Evolutionary conservation across 805 yeast species (phyloP).

Genomic region (Cyberlindnera maclurae): DNA sequence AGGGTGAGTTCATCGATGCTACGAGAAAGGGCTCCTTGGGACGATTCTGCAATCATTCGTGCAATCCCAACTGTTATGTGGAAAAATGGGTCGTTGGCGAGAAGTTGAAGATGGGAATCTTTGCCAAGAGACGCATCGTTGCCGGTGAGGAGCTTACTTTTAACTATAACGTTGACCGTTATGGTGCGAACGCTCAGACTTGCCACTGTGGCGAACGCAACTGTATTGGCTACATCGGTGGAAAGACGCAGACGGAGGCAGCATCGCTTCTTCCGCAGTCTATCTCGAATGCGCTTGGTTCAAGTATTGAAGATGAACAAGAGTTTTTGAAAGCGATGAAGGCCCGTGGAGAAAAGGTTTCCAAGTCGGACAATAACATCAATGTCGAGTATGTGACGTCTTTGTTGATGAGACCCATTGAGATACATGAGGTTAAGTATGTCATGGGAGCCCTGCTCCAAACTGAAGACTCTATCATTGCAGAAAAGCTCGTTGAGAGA

Average conservation of each 20-base stretch:
- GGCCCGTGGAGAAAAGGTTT: slow-evolving; percentile 34
- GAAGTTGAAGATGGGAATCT: slow-evolving; percentile 88
- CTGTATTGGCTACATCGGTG: slow-evolving; percentile 92
- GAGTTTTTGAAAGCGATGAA: slow-evolving; percentile 62
- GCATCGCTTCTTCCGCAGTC: slow-evolving; percentile 78
- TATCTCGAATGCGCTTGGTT: slow-evolving; percentile 80
- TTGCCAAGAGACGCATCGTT: slow-evolving; percentile 66
- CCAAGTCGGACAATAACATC: slow-evolving; percentile 49
- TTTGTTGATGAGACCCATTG: slow-evolving; percentile 45
- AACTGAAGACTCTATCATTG: slow-evolving; percentile 59
- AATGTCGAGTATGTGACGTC: slow-evolving; percentile 60
- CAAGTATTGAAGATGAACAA: slow-evolving; percentile 58
- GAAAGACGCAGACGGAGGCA: slow-evolving; percentile 93
- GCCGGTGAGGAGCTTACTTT: slow-evolving; percentile 84
- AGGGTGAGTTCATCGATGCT: slow-evolving; percentile 91
- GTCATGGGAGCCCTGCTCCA: slow-evolving; percentile 80
- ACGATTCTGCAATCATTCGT: slow-evolving; percentile 90
- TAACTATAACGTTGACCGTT: slow-evolving; percentile 86
- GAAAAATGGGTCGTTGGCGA: slow-evolving; percentile 97
- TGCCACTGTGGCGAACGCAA: slow-evolving; percentile 92
- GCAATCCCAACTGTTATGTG: slow-evolving; percentile 90
- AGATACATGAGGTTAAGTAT: slow-evolving; percentile 56
- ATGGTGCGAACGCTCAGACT: slow-evolving; percentile 90
- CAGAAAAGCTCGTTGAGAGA: slow-evolving; percentile 61
- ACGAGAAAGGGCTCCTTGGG: slow-evolving; percentile 84